Base-by-base conservation (phyloP, 139 green algal genomes). In the Limnomonas spitsbergensis region DNA sequence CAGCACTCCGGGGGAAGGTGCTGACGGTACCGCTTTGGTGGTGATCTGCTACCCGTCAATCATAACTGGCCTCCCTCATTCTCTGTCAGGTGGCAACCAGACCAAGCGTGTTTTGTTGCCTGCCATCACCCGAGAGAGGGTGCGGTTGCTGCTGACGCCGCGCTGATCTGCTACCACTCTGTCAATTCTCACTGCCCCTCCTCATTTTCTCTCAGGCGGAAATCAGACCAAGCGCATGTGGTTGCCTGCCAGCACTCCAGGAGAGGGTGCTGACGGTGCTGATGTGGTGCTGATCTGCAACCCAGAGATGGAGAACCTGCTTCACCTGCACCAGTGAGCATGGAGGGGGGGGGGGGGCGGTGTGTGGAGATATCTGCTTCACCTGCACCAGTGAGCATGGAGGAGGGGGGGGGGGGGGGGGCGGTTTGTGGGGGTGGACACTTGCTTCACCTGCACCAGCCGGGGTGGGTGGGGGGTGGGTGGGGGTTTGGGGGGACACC, bases 211-310 rank as follows among this genome's bases (percentile, higher is more conserved):
- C n/a, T 14, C 89, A 34, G 90, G 90, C 2, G 82, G 84, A 26
- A 90, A 84, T 77, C 68, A 83, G 84, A 29, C 86, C 7, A 96
- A 95, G 82, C 53, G 81, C 37, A 93, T 96, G 20, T 95, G 83
- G 83, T 85, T 96, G 69, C 80, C 82, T 61, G 86, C 84, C 2
- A 88, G 38, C 37, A 61, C 85, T 0, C 91, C 91, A 7, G 88
- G 84, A 6, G 86, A 92, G 42, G 91, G 91, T 1, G 72, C 76
- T 7, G 80, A 93, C 36, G 91, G 91, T 9, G 89, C 80, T 36
- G 82, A 92, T 56, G 84, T 92, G 29, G 66, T 90, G n/a, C 78
- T 90, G 1, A 79, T 88, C 61, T 89, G 82, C 32, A 84, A 90
- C 80, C 79, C 86, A 14, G 53, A 29, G 3, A 7, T 89, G 2